phyloP scores from a whole-genome alignment of 768 basidiomycete genomes.

The Podaxis mareebaensis region DNA sequence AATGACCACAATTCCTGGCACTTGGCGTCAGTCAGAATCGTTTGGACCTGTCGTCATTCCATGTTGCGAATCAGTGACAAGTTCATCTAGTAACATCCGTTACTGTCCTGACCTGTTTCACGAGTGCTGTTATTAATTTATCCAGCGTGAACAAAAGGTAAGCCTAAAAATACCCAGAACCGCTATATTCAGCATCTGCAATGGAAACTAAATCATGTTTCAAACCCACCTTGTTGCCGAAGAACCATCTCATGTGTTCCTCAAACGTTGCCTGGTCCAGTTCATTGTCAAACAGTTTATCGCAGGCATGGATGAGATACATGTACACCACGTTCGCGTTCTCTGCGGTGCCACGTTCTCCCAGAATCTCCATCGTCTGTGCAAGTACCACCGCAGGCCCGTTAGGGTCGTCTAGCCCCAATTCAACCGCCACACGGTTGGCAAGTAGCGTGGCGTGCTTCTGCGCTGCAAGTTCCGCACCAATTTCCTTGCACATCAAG shows the following conservation, averaged over 20 bases:
- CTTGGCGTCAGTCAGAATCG: slow-evolving; percentile 78
- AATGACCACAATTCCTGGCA: slow-evolving; percentile 85
- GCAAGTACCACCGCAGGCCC: slow-evolving; percentile 69
- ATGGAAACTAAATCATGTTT: background rate
- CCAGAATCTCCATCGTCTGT: slow-evolving; percentile 64
- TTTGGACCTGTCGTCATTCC: slow-evolving; percentile 66
- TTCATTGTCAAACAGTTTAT: slow-evolving; percentile 92
- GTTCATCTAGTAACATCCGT: background rate
- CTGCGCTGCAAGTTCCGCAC: slow-evolving; percentile 65
- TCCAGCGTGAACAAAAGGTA: slow-evolving; percentile 94
- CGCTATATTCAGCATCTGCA: slow-evolving; percentile 17
- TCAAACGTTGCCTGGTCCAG: slow-evolving; percentile 92
- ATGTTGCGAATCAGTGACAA: slow-evolving; percentile 5
- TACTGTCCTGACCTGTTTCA: slow-evolving; percentile 76
- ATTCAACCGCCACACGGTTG: slow-evolving; percentile 79
- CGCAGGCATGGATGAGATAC: slow-evolving; percentile 87
- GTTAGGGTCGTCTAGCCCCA: slow-evolving; percentile 85
- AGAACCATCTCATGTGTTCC: slow-evolving; percentile 94
- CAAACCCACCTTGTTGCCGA: slow-evolving; percentile 73
- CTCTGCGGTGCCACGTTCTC: slow-evolving; percentile 45
- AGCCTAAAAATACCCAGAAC: slow-evolving; percentile 54
- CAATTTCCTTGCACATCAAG: slow-evolving; percentile 80
- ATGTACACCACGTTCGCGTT: slow-evolving; percentile 76
- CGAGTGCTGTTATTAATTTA: slow-evolving; percentile 82
- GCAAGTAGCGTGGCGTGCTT: slow-evolving; percentile 66